These are phyloP conservation scores for Exophiala dermatitidis DNA, from an alignment of 2,329 filamentous ascomycete genomes.

Conservation along the genomic window DNA sequence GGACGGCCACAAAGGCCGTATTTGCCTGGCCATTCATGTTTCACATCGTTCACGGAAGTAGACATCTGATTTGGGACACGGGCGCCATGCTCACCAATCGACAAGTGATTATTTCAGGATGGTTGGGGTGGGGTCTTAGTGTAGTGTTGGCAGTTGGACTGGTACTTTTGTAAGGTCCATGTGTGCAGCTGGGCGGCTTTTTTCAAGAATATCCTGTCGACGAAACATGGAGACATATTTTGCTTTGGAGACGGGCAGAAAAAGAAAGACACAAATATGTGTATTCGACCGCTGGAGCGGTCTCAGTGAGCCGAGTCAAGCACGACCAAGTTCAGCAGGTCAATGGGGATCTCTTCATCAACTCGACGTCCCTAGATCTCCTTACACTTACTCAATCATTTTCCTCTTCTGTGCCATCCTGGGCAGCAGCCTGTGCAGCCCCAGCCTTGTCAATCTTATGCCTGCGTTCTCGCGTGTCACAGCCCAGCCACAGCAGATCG, in stretches of 20 bases:
- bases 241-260: too few species aligned
- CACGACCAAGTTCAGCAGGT: neutral
- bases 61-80: slow-evolving; percentile 64
- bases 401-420: neutral
- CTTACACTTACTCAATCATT: neutral
- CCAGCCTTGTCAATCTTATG: slow-evolving; percentile 17
- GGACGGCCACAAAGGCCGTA: slow-evolving; percentile 52
- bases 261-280: too few species aligned
- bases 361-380: neutral
- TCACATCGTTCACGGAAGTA: slow-evolving; percentile 59
- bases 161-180: slow-evolving; percentile 9
- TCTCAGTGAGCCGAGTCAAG: too few species aligned
- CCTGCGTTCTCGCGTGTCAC: slow-evolving; percentile 20
- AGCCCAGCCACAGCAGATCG: slow-evolving; percentile 46
- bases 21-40: slow-evolving; percentile 61
- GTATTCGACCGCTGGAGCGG: too few species aligned
- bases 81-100: slow-evolving; percentile 56
- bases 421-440: neutral
- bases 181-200: neutral
- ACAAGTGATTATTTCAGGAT: slow-evolving; percentile 58
- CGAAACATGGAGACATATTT: neutral
- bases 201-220: neutral
- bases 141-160: slow-evolving; percentile 11
- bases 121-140: slow-evolving; percentile 38
- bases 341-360: neutral